Evolutionary conservation across 192 early-diverging fungal genomes (phyloP).

Genomic region (Linnemannia hyalina): DNA sequence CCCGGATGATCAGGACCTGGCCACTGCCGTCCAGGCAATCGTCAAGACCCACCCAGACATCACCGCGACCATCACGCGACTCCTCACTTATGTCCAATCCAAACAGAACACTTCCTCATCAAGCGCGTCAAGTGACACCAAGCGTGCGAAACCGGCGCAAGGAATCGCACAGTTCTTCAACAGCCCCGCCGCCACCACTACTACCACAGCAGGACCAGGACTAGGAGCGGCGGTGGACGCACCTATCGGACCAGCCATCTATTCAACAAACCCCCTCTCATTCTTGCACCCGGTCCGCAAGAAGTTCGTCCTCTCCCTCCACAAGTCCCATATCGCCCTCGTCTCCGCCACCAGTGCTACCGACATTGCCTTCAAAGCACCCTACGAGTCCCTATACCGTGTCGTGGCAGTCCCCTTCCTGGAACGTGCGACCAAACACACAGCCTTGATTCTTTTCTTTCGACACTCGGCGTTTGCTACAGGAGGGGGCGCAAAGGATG

Average conservation of each 20-base stretch:
- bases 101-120: background rate
- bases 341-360: slow-evolving; percentile 15
- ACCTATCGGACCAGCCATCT: slow-evolving; percentile 36
- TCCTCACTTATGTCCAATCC: slow-evolving; percentile 26
- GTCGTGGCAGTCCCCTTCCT: slow-evolving; percentile 44
- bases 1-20: slow-evolving; percentile 28
- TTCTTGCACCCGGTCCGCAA: slow-evolving; percentile 49
- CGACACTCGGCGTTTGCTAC: slow-evolving; percentile 21
- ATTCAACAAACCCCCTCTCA: slow-evolving; percentile 30
- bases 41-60: slow-evolving; percentile 29
- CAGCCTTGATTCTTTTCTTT: slow-evolving; percentile 40
- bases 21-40: slow-evolving; percentile 18
- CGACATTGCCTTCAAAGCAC: slow-evolving; percentile 26
- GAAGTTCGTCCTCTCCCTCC: slow-evolving; percentile 37
- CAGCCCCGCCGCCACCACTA: background rate
- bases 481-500: slow-evolving; percentile 24
- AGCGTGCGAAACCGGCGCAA: slow-evolving; percentile 7
- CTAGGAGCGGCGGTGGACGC: background rate
- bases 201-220: background rate
- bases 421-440: slow-evolving; percentile 44
- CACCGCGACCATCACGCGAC: slow-evolving; percentile 26
- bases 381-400: slow-evolving; percentile 22
- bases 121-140: background rate
- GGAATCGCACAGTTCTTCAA: slow-evolving; percentile 32
- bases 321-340: slow-evolving; percentile 25